Conservation (phyloP, 352 stramenopile species). For the Phytopythium ostracodes region DNA sequence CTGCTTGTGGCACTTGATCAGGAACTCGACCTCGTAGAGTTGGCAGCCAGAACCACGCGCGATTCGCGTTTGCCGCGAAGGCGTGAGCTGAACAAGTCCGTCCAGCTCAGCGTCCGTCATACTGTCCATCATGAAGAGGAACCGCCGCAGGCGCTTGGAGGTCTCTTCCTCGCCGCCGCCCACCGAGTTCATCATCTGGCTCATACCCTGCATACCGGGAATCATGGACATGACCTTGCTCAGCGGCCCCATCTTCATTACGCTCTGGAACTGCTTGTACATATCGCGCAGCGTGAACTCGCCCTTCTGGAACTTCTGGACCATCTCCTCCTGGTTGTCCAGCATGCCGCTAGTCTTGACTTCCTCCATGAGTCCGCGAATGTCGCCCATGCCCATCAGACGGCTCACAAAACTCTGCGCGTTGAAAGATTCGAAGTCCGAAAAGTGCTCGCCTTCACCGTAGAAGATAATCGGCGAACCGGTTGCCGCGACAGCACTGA, state of each 20-base stretch:
- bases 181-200: conserved; percentile 88
- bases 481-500: conserved; percentile 97
- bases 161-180: conserved; percentile 90
- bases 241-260: conserved; percentile 98
- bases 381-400: conserved; percentile 98
- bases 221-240: conserved; percentile 99
- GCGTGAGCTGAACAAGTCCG: conserved; percentile 66
- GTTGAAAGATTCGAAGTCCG: conserved; percentile 98
- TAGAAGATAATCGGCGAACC: conserved; percentile 98
- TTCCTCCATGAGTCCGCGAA: conserved; percentile 94
- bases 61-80: conserved; percentile 82
- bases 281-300: conserved; percentile 98
- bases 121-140: conserved; percentile 99
- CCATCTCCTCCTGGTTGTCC: conserved; percentile 95
- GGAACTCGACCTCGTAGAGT: conserved; percentile 86
- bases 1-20: conserved; percentile 96
- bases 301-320: conserved; percentile 95
- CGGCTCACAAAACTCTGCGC: conserved; percentile 97
- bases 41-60: conserved; percentile 90
- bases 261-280: conserved; percentile 98
- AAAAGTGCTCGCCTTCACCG: conserved; percentile 97
- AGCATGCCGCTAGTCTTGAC: conserved; percentile 89
- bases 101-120: conserved; percentile 98
- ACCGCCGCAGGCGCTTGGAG: conserved; percentile 92
- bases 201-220: conserved; percentile 91